phyloP scores from a whole-genome alignment of 225 moss, liverwort and hornwort species.

The Marchantia polymorpha region DNA sequence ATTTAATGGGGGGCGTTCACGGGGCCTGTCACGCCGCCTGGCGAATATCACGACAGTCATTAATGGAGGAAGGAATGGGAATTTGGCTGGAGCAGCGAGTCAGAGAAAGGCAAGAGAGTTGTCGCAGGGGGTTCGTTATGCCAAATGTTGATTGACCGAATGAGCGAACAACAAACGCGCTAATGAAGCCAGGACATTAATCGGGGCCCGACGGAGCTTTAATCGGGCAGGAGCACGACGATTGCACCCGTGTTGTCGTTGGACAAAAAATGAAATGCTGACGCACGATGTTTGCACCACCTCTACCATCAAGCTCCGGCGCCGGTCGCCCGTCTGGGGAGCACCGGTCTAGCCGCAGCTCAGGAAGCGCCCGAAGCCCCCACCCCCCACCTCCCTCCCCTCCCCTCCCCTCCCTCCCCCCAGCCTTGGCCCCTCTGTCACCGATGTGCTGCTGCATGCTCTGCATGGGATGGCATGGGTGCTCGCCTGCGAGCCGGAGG shows the following conservation, averaged over 20 bases:
- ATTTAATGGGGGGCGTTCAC: too few relatives aligned
- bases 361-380: background rate
- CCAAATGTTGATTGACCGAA: background rate
- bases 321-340: background rate
- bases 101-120: too few relatives aligned
- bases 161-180: constrained; percentile 7
- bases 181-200: background rate
- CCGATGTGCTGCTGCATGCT: background rate
- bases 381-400: background rate
- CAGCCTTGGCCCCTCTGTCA: background rate
- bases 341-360: constrained; percentile 7
- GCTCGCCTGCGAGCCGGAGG: background rate
- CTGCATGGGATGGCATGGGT: background rate
- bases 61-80: background rate
- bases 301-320: background rate
- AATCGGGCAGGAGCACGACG: background rate
- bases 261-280: constrained; percentile 2
- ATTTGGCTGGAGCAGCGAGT: background rate
- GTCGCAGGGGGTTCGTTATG: background rate
- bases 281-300: constrained; percentile 3
- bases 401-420: too few relatives aligned
- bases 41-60: background rate
- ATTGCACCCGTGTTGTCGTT: background rate
- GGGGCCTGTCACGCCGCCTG: too few relatives aligned
- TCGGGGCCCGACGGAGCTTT: background rate